Evolutionary conservation across 116 monocot genomes (phyloP), one percentile per base, ranked within the genome.

Genomic region (Zostera marina): DNA sequence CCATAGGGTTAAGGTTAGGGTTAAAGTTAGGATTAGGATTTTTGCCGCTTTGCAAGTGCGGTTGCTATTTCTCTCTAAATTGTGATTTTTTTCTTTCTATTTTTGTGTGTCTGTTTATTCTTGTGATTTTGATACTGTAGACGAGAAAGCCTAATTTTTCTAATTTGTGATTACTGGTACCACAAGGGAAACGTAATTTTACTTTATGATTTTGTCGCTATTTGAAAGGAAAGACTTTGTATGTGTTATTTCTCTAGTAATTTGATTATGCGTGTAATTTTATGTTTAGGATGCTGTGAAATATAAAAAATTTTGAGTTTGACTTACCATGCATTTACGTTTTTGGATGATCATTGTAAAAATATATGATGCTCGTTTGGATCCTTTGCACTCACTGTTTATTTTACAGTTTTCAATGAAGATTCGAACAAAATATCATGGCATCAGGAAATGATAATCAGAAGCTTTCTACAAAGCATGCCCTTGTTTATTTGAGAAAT

Each of bases 401-500:
- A n/a, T n/a, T 60, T 4, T 60, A 7, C 44, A 41, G 45, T 47
- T 25, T 17, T 23, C 7, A 48, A 32, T 48, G 39, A 63, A 70
- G 70, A 54, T 70, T 51, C n/a, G 75, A 66, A 38, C 70, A 63
- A 66, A 23, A 43, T 26, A 51, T 38, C 41, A 67, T 63, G 76
- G 67, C 52, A 1, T 21, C 65, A 10, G 68, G 54, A 65, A 62
- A 61, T 61, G 42, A 72, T 61, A 24, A 45, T 52, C 63, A 75
- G 59, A 79, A 68, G 60, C 67, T 77, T 12, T 80, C 79, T 0
- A 79, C 84, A 5, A 76, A 65, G 15, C 76, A 79, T 56, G 85
- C 85, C 42, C 63, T 85, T 15, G 55, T 71, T 1, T 85, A 80
- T 61, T 54, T 85, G 60, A 80, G 77, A 67, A 61, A 54, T 4